These are phyloP conservation scores for Flaveria sonorensis DNA, from an alignment of 129 eudicot species.

Conservation along the genomic window DNA sequence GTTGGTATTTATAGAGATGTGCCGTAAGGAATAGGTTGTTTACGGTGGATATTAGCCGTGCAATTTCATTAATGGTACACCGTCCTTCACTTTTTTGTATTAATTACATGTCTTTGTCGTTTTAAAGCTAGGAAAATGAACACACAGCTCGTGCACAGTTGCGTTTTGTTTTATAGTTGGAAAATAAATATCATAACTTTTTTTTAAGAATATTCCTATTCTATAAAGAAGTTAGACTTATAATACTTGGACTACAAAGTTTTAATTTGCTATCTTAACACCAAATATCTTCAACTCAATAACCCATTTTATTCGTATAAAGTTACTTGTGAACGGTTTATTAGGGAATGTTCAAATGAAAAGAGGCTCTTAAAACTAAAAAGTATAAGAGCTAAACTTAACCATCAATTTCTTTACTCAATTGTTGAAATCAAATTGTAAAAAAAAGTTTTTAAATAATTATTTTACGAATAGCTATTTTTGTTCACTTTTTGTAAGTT, in stretches of 20 bases:
- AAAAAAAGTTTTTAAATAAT: too few species aligned
- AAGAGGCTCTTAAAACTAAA: too few species aligned
- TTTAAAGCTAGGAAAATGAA: conserved; percentile 33
- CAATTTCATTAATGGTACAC: conserved; percentile 14
- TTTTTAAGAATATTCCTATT: background rate
- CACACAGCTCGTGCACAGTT: conserved; percentile 17
- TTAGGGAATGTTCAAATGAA: too few species aligned
- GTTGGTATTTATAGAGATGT: conserved; percentile 41
- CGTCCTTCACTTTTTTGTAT: conserved; percentile 45
- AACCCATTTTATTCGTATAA: too few species aligned
- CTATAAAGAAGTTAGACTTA: background rate
- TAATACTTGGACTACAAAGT: background rate
- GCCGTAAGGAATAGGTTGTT: conserved; percentile 37
- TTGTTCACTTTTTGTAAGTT: too few species aligned
- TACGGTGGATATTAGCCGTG: conserved; percentile 26
- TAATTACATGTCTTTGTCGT: conserved; percentile 36
- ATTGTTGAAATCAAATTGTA: too few species aligned
- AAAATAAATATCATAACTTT: background rate
- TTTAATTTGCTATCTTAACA: background rate
- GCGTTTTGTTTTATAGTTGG: conserved; percentile 5
- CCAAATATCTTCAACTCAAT: too few species aligned
- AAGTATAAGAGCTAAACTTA: too few species aligned
- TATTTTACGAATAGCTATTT: too few species aligned
- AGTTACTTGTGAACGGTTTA: too few species aligned
- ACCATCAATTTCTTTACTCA: too few species aligned